A percentile compares a stretch with the other conserved stretches of the same genome.
Conservation (phyloP, 768 basidiomycete genomes). For the Trichaptum fuscoviolaceum region DNA sequence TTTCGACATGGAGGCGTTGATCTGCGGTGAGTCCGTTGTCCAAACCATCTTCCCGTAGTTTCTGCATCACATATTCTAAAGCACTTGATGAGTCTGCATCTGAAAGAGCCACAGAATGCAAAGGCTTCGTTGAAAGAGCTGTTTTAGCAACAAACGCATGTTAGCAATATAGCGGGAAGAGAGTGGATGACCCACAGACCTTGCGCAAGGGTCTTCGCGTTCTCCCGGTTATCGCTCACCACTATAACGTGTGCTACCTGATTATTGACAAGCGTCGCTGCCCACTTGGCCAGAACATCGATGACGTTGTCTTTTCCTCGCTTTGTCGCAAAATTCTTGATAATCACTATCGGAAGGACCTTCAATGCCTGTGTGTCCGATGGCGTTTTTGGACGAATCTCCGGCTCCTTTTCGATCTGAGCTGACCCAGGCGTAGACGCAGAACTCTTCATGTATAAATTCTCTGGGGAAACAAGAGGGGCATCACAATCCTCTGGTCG, state of each 20-base stretch:
- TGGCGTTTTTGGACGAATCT: conserved; percentile 24
- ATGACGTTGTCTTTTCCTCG: conserved; percentile 67
- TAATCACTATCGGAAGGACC: conserved; percentile 78
- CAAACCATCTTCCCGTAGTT: conserved; percentile 55
- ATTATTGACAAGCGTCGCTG: conserved; percentile 73
- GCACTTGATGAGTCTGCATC: conserved; percentile 84
- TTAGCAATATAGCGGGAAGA: not conserved
- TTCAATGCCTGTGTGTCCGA: conserved; percentile 49
- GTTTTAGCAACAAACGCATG: not conserved
- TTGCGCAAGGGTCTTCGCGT: conserved; percentile 78
- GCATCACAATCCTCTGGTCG: conserved; percentile 27
- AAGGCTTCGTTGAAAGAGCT: conserved; percentile 83
- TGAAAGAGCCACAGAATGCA: conserved; percentile 70
- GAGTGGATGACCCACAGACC: conserved; percentile 34
- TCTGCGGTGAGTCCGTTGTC: conserved; percentile 48
- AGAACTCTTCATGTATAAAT: not conserved
- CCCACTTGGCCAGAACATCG: conserved; percentile 78
- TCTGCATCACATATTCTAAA: conserved; percentile 75
- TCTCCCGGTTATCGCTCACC: conserved; percentile 84
- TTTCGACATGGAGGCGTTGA: conserved; percentile 56
- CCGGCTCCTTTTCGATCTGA: conserved; percentile 24
- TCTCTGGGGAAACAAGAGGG: not conserved
- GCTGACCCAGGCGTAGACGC: not conserved
- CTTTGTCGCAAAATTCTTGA: conserved; percentile 70
- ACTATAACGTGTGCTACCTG: conserved; percentile 90